A percentile compares a stretch with the other conserved stretches of the same genome.
Evolutionary conservation across 2,329 filamentous ascomycete species (phyloP).

Genomic region (Pseudogymnoascus sp.): DNA sequence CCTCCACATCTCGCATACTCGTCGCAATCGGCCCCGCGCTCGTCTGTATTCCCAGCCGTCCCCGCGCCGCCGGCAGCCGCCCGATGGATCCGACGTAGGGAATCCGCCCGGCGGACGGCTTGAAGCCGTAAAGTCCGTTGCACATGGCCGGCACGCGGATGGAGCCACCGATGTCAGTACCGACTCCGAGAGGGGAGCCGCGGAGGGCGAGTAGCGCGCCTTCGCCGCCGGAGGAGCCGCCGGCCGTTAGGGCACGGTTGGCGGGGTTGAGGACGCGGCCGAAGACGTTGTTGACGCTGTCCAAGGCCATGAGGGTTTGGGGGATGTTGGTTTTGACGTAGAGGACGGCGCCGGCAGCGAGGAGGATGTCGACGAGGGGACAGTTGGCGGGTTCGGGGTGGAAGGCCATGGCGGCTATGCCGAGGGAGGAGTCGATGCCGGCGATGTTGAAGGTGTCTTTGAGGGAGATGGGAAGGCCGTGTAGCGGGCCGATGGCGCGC

Average conservation of each 20-base stretch:
- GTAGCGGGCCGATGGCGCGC: constrained; percentile 46
- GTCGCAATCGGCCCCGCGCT: constrained; percentile 40
- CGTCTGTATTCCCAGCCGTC: constrained; percentile 40
- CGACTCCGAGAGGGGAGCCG: constrained; percentile 45
- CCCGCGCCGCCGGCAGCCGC: constrained; percentile 43
- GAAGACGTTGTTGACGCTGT: constrained; percentile 53
- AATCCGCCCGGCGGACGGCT: constrained; percentile 35
- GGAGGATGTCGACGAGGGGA: constrained; percentile 48
- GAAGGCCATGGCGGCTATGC: constrained; percentile 46
- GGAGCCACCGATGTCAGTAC: constrained; percentile 50
- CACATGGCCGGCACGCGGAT: constrained; percentile 39
- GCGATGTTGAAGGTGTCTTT: constrained; percentile 53
- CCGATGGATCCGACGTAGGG: constrained; percentile 36
- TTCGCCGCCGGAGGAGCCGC: constrained; percentile 57
- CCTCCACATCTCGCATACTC: constrained; percentile 41
- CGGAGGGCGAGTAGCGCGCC: constrained; percentile 49
- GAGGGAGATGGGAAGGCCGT: constrained; percentile 49
- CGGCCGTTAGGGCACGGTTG: constrained; percentile 49
- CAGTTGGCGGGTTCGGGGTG: constrained; percentile 45
- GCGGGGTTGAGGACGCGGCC: constrained; percentile 54
- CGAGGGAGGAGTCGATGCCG: constrained; percentile 43
- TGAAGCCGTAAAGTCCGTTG: constrained; percentile 42
- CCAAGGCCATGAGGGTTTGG: constrained; percentile 44
- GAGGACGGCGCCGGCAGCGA: constrained; percentile 53
- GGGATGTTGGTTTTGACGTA: constrained; percentile 65